phyloP scores from a whole-genome alignment of 257 asterid species.

The Solanum clarkiae region DNA sequence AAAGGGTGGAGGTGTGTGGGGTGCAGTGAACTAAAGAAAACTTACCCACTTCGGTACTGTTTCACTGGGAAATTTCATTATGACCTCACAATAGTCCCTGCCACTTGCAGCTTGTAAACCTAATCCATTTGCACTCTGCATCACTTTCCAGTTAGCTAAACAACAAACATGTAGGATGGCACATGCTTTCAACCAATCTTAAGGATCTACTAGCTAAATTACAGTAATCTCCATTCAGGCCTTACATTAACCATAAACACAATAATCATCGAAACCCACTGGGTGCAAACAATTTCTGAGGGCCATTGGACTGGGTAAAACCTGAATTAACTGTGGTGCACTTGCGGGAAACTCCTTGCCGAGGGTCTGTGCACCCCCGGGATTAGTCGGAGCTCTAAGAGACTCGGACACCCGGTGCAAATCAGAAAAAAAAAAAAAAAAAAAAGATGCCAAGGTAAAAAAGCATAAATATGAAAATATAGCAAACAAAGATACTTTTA shows the following conservation, averaged over 20 bases:
- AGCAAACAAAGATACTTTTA: background rate
- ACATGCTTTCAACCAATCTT: background rate
- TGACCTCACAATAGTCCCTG: constrained; percentile 56
- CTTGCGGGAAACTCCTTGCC: too few species aligned
- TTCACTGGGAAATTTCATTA: constrained; percentile 55
- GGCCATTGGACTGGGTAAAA: too few species aligned
- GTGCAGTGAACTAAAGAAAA: background rate
- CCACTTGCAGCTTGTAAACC: constrained; percentile 75
- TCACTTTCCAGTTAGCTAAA: background rate
- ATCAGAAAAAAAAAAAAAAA: too few species aligned
- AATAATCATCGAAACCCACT: background rate
- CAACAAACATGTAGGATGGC: background rate
- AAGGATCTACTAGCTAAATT: background rate
- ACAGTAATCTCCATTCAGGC: background rate
- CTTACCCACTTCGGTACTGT: constrained; percentile 91
- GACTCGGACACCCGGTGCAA: too few species aligned
- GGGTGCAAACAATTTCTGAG: too few species aligned
- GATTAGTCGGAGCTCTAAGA: too few species aligned
- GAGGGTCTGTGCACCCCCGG: too few species aligned
- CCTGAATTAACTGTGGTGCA: too few species aligned
- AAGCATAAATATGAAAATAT: background rate
- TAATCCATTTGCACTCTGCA: constrained; percentile 93
- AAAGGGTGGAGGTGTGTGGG: background rate
- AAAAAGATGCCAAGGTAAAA: background rate
- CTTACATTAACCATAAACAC: background rate